phyloP scores from a whole-genome alignment of 352 stramenopile genomes.

The Phytophthora syringae region DNA sequence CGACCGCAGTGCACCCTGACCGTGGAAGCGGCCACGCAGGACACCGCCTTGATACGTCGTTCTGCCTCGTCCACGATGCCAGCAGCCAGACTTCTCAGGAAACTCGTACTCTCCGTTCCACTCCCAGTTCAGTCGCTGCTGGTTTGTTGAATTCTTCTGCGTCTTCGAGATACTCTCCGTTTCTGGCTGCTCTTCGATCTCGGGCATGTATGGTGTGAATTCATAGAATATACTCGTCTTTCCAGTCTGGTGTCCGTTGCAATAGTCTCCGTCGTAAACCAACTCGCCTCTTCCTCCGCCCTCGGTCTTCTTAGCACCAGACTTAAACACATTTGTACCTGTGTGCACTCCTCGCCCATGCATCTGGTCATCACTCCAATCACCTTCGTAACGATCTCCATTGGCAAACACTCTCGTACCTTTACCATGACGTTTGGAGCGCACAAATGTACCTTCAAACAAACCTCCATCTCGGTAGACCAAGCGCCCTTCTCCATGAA shows the following conservation, averaged over 20 bases:
- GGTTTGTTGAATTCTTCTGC: slow-evolving; percentile 5
- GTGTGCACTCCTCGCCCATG: slow-evolving; percentile 60
- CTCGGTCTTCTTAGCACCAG: slow-evolving; percentile 20
- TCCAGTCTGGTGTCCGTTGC: slow-evolving; percentile 52
- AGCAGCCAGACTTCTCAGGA: slow-evolving; percentile 57
- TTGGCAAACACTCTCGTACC: slow-evolving; percentile 58
- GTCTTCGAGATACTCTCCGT: not conserved
- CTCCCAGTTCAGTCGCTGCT: slow-evolving; percentile 24
- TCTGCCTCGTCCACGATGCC: slow-evolving; percentile 59
- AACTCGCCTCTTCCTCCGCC: slow-evolving; percentile 10
- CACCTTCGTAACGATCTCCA: slow-evolving; percentile 59
- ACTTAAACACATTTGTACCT: slow-evolving; percentile 14
- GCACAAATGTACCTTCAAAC: slow-evolving; percentile 61
- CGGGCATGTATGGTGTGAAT: slow-evolving; percentile 28
- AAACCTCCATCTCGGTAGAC: slow-evolving; percentile 55
- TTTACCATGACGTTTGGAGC: slow-evolving; percentile 59
- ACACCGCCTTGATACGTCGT: slow-evolving; percentile 66
- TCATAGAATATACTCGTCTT: slow-evolving; percentile 48
- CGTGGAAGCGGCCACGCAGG: slow-evolving; percentile 69
- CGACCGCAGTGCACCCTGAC: slow-evolving; percentile 53
- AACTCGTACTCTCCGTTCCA: slow-evolving; percentile 76
- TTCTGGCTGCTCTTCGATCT: slow-evolving; percentile 7
- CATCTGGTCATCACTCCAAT: slow-evolving; percentile 64
- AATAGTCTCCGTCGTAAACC: slow-evolving; percentile 63
- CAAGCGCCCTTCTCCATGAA: slow-evolving; percentile 54